These are phyloP conservation scores for Pythium phragmiticola DNA, from an alignment of 352 stramenopile genomes.

Conservation along the genomic window DNA sequence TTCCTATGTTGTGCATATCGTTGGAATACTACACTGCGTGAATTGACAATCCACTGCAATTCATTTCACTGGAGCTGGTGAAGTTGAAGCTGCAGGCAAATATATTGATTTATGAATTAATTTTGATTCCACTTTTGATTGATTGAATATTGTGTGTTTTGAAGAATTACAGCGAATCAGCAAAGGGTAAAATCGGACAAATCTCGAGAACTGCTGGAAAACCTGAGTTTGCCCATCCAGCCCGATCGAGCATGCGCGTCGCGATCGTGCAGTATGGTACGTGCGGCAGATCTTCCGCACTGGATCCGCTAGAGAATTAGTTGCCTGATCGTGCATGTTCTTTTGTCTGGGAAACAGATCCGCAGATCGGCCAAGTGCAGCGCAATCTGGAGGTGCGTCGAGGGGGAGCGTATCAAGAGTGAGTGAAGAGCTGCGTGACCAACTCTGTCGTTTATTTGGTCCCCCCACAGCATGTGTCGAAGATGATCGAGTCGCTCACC, in stretches of 20 bases:
- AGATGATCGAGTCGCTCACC: conserved; percentile 57
- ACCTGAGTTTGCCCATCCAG: too few species aligned
- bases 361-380: conserved; percentile 61
- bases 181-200: too few species aligned
- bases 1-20: too few species aligned
- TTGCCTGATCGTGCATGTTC: background rate
- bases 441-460: background rate
- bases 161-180: conserved; percentile 2
- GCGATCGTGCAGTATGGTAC: conserved; percentile 81
- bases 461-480: conserved; percentile 51
- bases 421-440: background rate
- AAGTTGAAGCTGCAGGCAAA: background rate
- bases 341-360: conserved; percentile 34
- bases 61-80: background rate
- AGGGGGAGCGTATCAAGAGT: background rate
- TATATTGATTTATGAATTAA: background rate
- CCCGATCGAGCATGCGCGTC: conserved; percentile 43
- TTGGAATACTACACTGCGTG: too few species aligned
- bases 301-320: background rate
- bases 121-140: background rate
- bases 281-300: background rate
- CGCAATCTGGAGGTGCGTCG: conserved; percentile 63
- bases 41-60: too few species aligned
- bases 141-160: background rate
- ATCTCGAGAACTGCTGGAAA: too few species aligned